Percentiles rank a stretch among this genome's conserved stretches.
Conservation (phyloP, 1,284 basidiomycete species). For the Ceraceosorus bombacis region DNA sequence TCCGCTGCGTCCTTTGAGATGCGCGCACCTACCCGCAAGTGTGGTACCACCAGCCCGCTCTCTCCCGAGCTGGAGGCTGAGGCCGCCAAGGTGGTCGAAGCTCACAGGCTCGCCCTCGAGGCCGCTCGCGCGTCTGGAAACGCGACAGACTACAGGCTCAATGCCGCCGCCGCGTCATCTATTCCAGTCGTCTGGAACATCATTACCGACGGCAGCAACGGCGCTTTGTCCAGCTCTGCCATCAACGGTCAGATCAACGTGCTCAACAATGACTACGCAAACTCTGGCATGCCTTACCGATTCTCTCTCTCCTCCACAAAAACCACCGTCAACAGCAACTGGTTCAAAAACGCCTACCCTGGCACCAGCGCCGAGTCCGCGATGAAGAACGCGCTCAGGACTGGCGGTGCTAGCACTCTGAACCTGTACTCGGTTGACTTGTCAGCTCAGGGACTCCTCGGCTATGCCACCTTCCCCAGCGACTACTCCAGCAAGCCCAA, state of each 20-base stretch:
- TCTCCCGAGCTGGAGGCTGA: too few relatives aligned
- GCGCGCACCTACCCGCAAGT: too few relatives aligned
- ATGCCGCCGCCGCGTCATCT: background rate
- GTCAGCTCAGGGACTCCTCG: conserved; percentile 16
- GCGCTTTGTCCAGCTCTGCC: conserved; percentile 14
- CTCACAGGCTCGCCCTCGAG: too few relatives aligned
- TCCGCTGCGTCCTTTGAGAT: too few relatives aligned
- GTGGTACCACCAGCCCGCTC: too few relatives aligned
- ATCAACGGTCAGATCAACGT: conserved; percentile 52
- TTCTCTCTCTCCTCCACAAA: conserved; percentile 53
- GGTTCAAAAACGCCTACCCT: conserved; percentile 55
- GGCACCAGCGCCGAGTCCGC: conserved; percentile 51
- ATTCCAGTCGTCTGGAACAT: conserved; percentile 29
- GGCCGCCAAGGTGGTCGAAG: too few relatives aligned
- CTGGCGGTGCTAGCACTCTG: conserved; percentile 52
- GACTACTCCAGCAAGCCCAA: conserved; percentile 30
- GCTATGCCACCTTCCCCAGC: conserved; percentile 54
- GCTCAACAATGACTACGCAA: conserved; percentile 53
- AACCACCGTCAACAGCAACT: conserved; percentile 51
- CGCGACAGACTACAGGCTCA: too few relatives aligned
- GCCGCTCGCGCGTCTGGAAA: too few relatives aligned
- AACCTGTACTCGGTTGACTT: conserved; percentile 56
- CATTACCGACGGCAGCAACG: conserved; percentile 25
- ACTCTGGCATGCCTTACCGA: conserved; percentile 49
- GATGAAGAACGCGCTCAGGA: conserved; percentile 56